Conservation (phyloP, 495 filamentous ascomycete genomes). For the Aspergillus funiculosus region DNA sequence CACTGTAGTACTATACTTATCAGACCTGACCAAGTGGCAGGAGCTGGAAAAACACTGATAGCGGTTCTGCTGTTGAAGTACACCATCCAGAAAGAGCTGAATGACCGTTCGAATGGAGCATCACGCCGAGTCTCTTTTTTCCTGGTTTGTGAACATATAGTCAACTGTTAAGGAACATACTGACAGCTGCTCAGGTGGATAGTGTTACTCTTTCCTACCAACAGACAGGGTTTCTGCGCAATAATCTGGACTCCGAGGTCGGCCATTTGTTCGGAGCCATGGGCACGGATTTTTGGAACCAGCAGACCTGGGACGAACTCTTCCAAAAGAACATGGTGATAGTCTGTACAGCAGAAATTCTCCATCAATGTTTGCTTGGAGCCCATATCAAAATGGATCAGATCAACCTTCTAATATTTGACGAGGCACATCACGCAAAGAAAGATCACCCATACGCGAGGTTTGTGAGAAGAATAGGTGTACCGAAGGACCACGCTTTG, state of each 20-base stretch:
- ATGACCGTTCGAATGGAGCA: constrained; percentile 56
- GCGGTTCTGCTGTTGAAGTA: constrained; percentile 81
- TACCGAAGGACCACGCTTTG: not conserved
- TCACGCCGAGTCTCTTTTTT: constrained; percentile 73
- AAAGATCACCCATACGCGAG: constrained; percentile 89
- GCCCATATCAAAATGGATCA: constrained; percentile 74
- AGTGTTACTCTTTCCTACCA: constrained; percentile 89
- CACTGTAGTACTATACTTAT: not conserved
- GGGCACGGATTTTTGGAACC: constrained; percentile 59
- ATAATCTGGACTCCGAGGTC: constrained; percentile 77
- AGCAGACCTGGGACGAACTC: constrained; percentile 62
- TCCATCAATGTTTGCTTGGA: constrained; percentile 71
- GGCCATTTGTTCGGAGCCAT: constrained; percentile 73
- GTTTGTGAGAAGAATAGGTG: constrained; percentile 22
- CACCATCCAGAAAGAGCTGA: constrained; percentile 71
- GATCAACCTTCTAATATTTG: constrained; percentile 90
- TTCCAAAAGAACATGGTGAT: constrained; percentile 75
- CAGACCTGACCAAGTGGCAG: constrained; percentile 32
- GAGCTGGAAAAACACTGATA: constrained; percentile 95
- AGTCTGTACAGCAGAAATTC: constrained; percentile 88
- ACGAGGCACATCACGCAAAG: constrained; percentile 96
- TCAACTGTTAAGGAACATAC: not conserved
- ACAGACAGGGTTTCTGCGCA: constrained; percentile 74
- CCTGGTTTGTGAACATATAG: constrained; percentile 44
- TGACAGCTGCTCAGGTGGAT: constrained; percentile 53